phyloP scores from a whole-genome alignment of 441 rosid species.

The Erodium trifolium region DNA sequence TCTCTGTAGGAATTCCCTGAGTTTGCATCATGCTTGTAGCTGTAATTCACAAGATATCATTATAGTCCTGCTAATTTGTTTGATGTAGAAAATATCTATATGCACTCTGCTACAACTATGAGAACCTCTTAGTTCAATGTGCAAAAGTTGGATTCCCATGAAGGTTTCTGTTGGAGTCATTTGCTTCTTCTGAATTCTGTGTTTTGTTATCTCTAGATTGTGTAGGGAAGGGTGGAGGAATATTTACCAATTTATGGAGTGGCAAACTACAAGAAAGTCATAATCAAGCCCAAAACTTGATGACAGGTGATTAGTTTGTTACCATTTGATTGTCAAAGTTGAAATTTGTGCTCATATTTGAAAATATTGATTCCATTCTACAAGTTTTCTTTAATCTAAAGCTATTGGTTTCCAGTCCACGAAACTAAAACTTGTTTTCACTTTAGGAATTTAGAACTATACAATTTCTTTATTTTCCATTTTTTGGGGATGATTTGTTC shows the following conservation, averaged over 20 bases:
- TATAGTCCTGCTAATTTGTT: neutral
- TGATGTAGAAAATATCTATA: neutral
- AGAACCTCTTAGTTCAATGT: neutral
- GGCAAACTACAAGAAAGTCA: conserved; percentile 25
- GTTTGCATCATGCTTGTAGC: neutral
- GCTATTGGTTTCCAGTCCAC: neutral
- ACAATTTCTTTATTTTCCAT: neutral
- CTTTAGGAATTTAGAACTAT: neutral
- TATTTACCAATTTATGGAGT: conserved; percentile 27
- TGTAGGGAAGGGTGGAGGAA: conserved; percentile 25
- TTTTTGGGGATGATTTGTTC: neutral
- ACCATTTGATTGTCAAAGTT: neutral
- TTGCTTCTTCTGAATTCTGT: neutral
- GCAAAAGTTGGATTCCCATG: neutral
- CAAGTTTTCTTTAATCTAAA: conserved; percentile 1
- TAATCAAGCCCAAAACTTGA: conserved; percentile 23
- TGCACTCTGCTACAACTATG: neutral
- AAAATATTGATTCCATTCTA: neutral
- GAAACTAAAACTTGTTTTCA: neutral
- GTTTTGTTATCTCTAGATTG: conserved; percentile 17
- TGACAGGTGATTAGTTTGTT: conserved; percentile 28
- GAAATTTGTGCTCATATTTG: neutral
- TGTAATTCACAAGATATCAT: neutral
- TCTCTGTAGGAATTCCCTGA: neutral
- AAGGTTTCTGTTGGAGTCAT: neutral